Base-by-base conservation (phyloP, 73 alveolate species). In the Paraurostyla sp. region DNA sequence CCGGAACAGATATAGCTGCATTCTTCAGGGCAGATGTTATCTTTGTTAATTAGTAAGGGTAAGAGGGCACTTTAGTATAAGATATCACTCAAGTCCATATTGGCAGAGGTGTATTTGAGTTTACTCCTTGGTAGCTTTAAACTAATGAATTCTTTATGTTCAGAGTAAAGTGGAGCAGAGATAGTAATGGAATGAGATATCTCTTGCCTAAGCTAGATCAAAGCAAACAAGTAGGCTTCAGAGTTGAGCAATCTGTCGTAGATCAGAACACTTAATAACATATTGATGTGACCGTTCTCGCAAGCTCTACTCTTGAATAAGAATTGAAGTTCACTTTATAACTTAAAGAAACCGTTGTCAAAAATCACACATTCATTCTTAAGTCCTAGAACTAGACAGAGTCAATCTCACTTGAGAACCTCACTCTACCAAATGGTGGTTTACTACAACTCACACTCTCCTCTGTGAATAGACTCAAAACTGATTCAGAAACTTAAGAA, bases 1-100 rank as follows among this genome's bases (percentile, higher is more conserved):
- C 35, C 2, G 82, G 82, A 1, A 18, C 82, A 35, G 82, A 65
- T 65, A 22, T 65, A 13, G 58, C 82, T 18, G 82, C 16, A 22
- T 65, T 65, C 41, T 36, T 22, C 18, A 13, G 40, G 1, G 82
- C 41, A 3, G 41, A 32, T 1, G 13, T 65, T 7, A 13, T 65
- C 27, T 9, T 25, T 18, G 25, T 38, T 6, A 58, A 65, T 65
- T 38, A 18, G 11, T 9, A 65, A 3, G 58, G 40, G 6, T 38
- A 65, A 65, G 82, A 65, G 23, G 58, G 41, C 35, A 36, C 41
- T 36, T 9, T 65, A 1, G 3, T 38, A 22, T 9, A 32, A 2
- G 35, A 40, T 2, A 65, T 65, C 42, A 32, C 9, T 1, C 60
- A 27, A 22, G 18, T 16, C 6, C 82, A 65, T 38, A 25, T 35